Conservation (phyloP, 371 early-diverging fungal genomes). For the Chytridium lagenaria region DNA sequence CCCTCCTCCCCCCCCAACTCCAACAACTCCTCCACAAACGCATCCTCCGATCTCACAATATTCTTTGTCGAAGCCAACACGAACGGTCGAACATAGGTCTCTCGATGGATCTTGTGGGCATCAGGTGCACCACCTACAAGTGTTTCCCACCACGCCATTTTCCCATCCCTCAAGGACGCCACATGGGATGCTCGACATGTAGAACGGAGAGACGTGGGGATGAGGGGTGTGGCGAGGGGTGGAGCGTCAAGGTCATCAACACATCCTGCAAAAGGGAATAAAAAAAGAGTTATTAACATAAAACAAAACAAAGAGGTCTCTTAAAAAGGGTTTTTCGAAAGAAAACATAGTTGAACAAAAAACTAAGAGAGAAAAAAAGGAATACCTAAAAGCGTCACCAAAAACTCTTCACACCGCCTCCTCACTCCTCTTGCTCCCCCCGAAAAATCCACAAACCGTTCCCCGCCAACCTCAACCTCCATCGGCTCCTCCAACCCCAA, state of each 20-base stretch:
- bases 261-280: slow-evolving; percentile 16
- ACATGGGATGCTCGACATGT: slow-evolving; percentile 13
- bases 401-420: slow-evolving; percentile 18
- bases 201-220: neutral
- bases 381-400: slow-evolving; percentile 21
- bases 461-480: neutral
- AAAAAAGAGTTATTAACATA: too few relatives aligned
- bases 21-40: neutral
- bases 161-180: slow-evolving; percentile 27
- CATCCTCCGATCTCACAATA: neutral
- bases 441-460: slow-evolving; percentile 26
- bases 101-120: too few relatives aligned
- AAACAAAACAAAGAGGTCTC: too few relatives aligned
- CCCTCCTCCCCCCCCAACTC: neutral
- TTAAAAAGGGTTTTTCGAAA: too few relatives aligned
- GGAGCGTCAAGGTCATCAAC: slow-evolving; percentile 6
- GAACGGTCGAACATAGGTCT: too few relatives aligned
- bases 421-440: slow-evolving; percentile 23
- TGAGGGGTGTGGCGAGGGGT: neutral
- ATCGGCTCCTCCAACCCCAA: neutral
- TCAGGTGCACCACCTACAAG: neutral
- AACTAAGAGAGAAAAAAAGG: neutral
- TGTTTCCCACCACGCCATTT: slow-evolving; percentile 32
- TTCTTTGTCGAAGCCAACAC: too few relatives aligned
- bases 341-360: neutral